Conservation (phyloP, 2,329 filamentous ascomycete genomes). For the Penicillium occitanis region DNA sequence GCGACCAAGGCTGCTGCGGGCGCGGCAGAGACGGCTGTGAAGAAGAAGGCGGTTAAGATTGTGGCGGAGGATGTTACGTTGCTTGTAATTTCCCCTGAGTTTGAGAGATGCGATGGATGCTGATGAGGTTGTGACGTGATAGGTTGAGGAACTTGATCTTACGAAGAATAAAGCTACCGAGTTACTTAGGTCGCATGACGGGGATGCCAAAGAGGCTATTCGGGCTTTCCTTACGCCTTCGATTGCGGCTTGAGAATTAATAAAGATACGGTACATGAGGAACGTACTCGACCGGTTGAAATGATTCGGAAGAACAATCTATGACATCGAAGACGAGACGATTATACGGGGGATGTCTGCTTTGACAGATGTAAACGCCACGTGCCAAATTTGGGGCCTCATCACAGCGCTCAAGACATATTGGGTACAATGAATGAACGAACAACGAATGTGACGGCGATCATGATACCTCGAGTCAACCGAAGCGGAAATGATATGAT, state of each 20-base stretch:
- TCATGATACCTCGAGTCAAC: not conserved
- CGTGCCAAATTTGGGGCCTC: too few relatives aligned
- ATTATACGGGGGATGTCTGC: too few relatives aligned
- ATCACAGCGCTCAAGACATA: too few relatives aligned
- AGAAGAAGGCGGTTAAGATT: constrained; percentile 48
- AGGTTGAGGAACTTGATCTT: constrained; percentile 50
- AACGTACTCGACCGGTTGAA: not conserved
- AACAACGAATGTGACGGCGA: not conserved
- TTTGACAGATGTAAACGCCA: too few relatives aligned
- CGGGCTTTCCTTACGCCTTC: constrained; percentile 41
- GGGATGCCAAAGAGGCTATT: constrained; percentile 44
- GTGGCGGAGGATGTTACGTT: constrained; percentile 47
- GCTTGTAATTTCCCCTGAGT: constrained; percentile 34
- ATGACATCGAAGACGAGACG: too few relatives aligned
- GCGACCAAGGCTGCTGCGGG: constrained; percentile 21
- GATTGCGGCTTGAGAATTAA: constrained; percentile 14
- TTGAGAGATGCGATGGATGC: not conserved
- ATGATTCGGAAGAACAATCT: too few relatives aligned
- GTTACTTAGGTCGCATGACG: constrained; percentile 48
- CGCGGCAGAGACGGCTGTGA: constrained; percentile 32
- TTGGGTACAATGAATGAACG: not conserved
- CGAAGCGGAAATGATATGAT: not conserved
- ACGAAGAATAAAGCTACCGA: constrained; percentile 50
- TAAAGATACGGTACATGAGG: not conserved
- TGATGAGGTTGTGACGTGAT: not conserved